Evolutionary conservation across 805 yeast species (phyloP).

Genomic region (Citeromyces nyonsensis): DNA sequence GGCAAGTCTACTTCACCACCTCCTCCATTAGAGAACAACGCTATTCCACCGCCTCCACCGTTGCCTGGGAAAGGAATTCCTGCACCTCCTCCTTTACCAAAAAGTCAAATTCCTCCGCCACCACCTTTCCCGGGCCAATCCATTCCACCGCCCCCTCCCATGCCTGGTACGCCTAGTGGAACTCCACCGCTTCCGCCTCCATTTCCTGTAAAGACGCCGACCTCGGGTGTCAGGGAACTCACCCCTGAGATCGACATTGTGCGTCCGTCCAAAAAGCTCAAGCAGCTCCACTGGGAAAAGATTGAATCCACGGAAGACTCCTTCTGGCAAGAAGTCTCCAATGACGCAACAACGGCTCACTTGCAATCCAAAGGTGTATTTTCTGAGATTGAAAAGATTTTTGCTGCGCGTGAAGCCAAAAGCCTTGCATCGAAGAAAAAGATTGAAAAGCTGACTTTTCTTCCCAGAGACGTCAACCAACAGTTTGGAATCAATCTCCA

Average conservation of each 20-base stretch:
- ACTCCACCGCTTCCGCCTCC: constrained; percentile 15
- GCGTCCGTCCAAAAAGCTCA: constrained; percentile 62
- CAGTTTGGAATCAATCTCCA: constrained; percentile 92
- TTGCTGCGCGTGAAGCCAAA: constrained; percentile 68
- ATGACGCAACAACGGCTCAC: constrained; percentile 42
- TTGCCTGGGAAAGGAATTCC: constrained; percentile 9
- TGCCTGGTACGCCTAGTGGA: constrained; percentile 13
- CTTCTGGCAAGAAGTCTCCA: constrained; percentile 65
- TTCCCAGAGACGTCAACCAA: constrained; percentile 79
- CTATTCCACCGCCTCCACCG: constrained; percentile 21
- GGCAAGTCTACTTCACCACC: no score
- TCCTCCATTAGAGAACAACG: no score
- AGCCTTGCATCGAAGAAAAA: constrained; percentile 28
- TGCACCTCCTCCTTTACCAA: constrained; percentile 13
- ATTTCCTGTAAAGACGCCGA: constrained; percentile 1
- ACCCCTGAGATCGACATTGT: constrained; percentile 35
- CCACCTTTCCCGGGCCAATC: constrained; percentile 12
- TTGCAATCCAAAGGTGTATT: constrained; percentile 67
- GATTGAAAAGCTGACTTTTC: constrained; percentile 43
- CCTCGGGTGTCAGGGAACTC: constrained; percentile 10
- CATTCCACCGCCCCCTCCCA: constrained; percentile 17
- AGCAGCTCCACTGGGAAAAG: constrained; percentile 96
- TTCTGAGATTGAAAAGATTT: constrained; percentile 70
- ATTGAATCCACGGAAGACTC: constrained; percentile 74
- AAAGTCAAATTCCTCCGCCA: constrained; percentile 5